phyloP scores from a whole-genome alignment of 1,284 basidiomycete genomes.

The Cutaneotrichosporon sp. region DNA sequence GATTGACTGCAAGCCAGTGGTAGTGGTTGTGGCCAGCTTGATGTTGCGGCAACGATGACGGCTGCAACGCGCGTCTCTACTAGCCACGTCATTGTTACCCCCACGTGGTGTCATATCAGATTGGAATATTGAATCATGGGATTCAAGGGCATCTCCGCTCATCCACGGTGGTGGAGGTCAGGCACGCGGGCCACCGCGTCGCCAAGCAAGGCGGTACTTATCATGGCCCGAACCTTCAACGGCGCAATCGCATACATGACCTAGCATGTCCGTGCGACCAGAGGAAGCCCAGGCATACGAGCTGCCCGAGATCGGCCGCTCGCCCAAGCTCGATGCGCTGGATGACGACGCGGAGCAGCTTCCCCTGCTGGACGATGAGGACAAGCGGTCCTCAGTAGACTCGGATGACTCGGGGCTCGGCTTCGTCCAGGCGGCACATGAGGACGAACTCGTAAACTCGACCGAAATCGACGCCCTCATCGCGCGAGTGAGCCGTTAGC shows the following conservation, averaged over 20 bases:
- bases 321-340: slow-evolving; percentile 14
- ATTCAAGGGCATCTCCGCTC: background rate
- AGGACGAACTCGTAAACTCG: slow-evolving; percentile 17
- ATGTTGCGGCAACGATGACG: slow-evolving; percentile 6
- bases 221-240: background rate
- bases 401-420: slow-evolving; percentile 14
- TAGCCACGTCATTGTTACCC: background rate
- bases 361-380: slow-evolving; percentile 13
- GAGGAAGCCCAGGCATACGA: slow-evolving; percentile 48
- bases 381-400: slow-evolving; percentile 11
- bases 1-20: background rate
- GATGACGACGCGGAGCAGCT: slow-evolving; percentile 19
- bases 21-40: background rate
- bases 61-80: slow-evolving; percentile 11
- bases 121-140: background rate
- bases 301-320: slow-evolving; percentile 31
- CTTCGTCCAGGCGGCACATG: background rate
- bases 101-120: background rate
- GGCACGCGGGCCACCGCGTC: background rate
- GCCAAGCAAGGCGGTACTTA: background rate
- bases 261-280: slow-evolving; percentile 23
- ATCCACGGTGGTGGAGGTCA: slow-evolving; percentile 9
- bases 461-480: slow-evolving; percentile 42
- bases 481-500: slow-evolving; percentile 32
- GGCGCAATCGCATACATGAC: slow-evolving; percentile 1